Conservation (phyloP, 2,329 filamentous ascomycete genomes). For the Alternaria sp. region DNA sequence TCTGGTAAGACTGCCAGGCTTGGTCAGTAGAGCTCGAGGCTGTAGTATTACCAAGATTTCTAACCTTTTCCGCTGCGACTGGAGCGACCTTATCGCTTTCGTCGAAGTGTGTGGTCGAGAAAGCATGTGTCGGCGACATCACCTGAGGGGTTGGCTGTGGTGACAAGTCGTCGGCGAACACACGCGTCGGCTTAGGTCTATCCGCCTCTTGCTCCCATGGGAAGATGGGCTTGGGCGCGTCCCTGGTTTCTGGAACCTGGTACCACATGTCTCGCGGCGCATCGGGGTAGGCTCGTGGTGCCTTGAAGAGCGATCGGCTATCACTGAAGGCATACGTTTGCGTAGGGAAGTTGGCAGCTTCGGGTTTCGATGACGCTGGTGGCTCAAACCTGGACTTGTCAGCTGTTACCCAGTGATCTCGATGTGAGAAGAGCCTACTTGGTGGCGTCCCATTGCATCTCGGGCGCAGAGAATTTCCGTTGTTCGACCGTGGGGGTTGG, state of each 20-base stretch:
- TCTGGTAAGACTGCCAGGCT: conserved; percentile 76
- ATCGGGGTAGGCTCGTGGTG: conserved; percentile 78
- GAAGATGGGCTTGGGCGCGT: conserved; percentile 75
- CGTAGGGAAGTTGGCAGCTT: conserved; percentile 82
- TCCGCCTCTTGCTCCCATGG: conserved; percentile 82
- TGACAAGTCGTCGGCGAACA: conserved; percentile 66
- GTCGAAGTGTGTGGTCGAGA: conserved; percentile 42
- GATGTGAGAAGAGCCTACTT: conserved; percentile 51
- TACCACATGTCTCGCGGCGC: conserved; percentile 91
- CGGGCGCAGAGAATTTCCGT: conserved; percentile 63
- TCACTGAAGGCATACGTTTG: conserved; percentile 84
- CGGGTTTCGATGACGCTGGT: conserved; percentile 73
- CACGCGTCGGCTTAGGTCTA: conserved; percentile 67
- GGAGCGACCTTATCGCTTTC: conserved; percentile 16
- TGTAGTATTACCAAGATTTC: neutral
- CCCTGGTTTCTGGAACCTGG: conserved; percentile 68
- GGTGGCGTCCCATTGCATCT: conserved; percentile 68
- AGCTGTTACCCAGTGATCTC: conserved; percentile 2
- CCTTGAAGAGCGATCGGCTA: conserved; percentile 75
- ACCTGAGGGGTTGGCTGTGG: conserved; percentile 46
- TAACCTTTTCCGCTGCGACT: conserved; percentile 17
- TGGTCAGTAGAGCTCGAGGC: conserved; percentile 52
- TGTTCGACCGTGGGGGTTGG: conserved; percentile 56
- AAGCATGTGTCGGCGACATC: conserved; percentile 29
- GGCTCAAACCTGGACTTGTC: conserved; percentile 50